Conservation (phyloP, 345 rosid genomes). For the Hypericum perforatum region DNA sequence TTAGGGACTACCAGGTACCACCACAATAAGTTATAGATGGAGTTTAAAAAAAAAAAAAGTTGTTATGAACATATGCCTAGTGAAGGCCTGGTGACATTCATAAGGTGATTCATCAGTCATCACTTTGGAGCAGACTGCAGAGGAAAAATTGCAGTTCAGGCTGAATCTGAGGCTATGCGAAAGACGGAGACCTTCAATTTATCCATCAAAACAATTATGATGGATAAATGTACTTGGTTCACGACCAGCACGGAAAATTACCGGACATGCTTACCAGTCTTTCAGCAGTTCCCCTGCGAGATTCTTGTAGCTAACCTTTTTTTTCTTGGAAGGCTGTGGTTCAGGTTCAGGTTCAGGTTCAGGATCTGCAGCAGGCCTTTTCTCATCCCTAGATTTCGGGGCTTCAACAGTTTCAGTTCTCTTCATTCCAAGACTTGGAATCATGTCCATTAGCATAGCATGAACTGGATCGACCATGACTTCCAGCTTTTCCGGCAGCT, state of each 20-base stretch:
- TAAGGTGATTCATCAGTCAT: too few relatives aligned
- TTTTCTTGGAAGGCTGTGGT: slow-evolving; percentile 36
- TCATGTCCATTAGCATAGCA: slow-evolving; percentile 73
- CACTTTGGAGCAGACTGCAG: too few relatives aligned
- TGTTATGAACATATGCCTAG: too few relatives aligned
- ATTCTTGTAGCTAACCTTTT: slow-evolving; percentile 85
- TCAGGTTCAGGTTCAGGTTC: background rate
- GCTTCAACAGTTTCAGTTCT: slow-evolving; percentile 15
- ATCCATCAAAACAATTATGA: too few relatives aligned
- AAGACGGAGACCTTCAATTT: too few relatives aligned
- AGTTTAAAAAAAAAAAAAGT: too few relatives aligned
- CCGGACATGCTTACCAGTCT: slow-evolving; percentile 27
- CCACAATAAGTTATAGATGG: too few relatives aligned
- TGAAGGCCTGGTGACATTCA: too few relatives aligned
- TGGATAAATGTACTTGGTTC: too few relatives aligned
- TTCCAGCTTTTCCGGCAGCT: slow-evolving; percentile 19
- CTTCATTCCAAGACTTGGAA: slow-evolving; percentile 63
- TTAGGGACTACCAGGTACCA: too few relatives aligned
- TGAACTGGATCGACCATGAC: slow-evolving; percentile 64
- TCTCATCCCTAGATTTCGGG: slow-evolving; percentile 9
- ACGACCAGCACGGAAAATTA: background rate
- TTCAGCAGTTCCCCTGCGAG: slow-evolving; percentile 56
- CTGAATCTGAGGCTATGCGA: too few relatives aligned
- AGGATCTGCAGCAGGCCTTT: slow-evolving; percentile 17
- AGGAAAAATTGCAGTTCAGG: too few relatives aligned